These are phyloP conservation scores for Colletotrichum tanaceti DNA, from an alignment of 2,329 filamentous ascomycete species.

Conservation along the genomic window DNA sequence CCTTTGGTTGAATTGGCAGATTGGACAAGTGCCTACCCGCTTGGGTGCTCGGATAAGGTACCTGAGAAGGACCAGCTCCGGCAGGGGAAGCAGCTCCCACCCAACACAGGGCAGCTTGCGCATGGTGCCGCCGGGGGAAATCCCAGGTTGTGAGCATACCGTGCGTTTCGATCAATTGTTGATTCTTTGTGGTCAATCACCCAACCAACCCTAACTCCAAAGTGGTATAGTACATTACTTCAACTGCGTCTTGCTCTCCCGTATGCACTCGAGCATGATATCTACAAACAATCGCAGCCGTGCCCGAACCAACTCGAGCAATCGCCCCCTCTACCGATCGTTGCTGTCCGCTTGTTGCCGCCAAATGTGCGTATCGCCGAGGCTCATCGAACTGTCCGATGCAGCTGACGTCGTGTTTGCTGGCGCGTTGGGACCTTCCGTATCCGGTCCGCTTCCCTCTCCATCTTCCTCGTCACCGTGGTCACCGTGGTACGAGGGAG, in stretches of 20 bases:
- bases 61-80: too few species aligned
- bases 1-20: too few species aligned
- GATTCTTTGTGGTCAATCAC: not conserved
- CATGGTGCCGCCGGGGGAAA: not conserved
- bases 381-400: constrained; percentile 57
- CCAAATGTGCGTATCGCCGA: constrained; percentile 65
- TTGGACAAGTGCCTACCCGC: too few species aligned
- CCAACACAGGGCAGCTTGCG: too few species aligned
- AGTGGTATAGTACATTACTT: constrained; percentile 24
- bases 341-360: constrained; percentile 47
- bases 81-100: too few species aligned
- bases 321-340: not conserved
- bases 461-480: constrained; percentile 25
- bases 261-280: constrained; percentile 22
- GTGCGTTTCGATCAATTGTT: too few species aligned
- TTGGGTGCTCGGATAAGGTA: too few species aligned
- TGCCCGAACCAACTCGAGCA: not conserved
- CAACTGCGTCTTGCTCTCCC: constrained; percentile 12
- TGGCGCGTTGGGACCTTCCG: constrained; percentile 21
- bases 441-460: constrained; percentile 18
- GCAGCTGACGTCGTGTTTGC: constrained; percentile 47
- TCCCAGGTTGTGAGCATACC: too few species aligned
- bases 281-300: constrained; percentile 18
- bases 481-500: constrained; percentile 53
- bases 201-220: not conserved